A percentile compares a stretch with the other conserved stretches of the same genome.
These are phyloP conservation scores for Cyberlindnera misumaiensis DNA, from an alignment of 805 yeast species.

Conservation along the genomic window DNA sequence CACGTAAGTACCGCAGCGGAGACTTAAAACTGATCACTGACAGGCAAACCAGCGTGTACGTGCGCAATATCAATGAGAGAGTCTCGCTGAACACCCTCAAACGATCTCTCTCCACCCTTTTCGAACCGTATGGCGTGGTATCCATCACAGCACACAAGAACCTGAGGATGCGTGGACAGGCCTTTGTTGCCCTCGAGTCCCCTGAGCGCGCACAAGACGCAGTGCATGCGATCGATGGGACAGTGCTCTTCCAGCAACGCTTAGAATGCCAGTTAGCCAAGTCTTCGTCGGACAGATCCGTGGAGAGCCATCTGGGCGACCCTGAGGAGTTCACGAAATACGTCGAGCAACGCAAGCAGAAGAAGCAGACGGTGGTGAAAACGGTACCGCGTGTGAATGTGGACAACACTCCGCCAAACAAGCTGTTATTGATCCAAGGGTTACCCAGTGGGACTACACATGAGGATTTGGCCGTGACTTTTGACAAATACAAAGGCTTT, in stretches of 20 bases:
- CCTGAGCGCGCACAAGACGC: constrained; percentile 34
- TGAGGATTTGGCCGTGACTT: constrained; percentile 37
- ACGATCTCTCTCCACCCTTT: constrained; percentile 33
- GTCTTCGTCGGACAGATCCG: constrained; percentile 19
- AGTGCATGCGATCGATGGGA: constrained; percentile 14
- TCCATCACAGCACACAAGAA: constrained; percentile 53
- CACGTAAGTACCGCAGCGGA: constrained; percentile 13
- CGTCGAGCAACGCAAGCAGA: constrained; percentile 3
- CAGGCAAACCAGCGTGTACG: constrained; percentile 30
- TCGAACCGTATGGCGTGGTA: constrained; percentile 40
- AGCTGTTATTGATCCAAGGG: constrained; percentile 58
- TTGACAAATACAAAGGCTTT: constrained; percentile 52
- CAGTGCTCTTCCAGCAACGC: constrained; percentile 15
- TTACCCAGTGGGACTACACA: constrained; percentile 40
- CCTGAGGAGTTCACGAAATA: constrained; percentile 13
- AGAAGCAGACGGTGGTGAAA: constrained; percentile 10
- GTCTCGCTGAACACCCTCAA: constrained; percentile 47
- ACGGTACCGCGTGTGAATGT: constrained; percentile 4
- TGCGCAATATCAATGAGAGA: constrained; percentile 68
- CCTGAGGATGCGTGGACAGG: constrained; percentile 73
- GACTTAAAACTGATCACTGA: constrained; percentile 1
- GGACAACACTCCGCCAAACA: constrained; percentile 56
- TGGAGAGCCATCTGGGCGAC: constrained; percentile 11
- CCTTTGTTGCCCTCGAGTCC: constrained; percentile 55
- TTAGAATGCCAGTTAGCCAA: constrained; percentile 21